A percentile compares a stretch with the other conserved stretches of the same genome.
Conservation (phyloP, 2,329 filamentous ascomycete species). For the Ilyonectria destructans region DNA sequence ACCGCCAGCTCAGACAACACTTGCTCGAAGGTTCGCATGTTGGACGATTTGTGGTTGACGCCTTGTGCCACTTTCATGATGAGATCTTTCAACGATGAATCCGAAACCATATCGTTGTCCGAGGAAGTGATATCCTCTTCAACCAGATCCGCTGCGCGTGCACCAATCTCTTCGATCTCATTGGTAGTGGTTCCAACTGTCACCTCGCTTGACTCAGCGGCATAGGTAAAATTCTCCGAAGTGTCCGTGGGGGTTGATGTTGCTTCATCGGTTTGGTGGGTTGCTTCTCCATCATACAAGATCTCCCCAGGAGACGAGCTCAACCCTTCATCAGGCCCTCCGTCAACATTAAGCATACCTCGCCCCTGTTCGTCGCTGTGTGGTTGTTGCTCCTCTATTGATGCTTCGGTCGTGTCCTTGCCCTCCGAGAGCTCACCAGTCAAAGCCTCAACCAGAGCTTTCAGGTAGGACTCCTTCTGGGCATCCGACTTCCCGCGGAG, state of each 20-base stretch:
- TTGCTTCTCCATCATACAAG: neutral
- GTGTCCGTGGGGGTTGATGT: neutral
- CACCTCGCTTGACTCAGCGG: conserved; percentile 15
- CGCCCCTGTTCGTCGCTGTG: conserved; percentile 5
- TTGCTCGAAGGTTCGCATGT: conserved; percentile 66
- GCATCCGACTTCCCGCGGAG: conserved; percentile 62
- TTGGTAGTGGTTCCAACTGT: neutral
- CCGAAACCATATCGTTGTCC: conserved; percentile 18
- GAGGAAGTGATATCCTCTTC: conserved; percentile 17
- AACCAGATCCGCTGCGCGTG: neutral
- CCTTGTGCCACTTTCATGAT: conserved; percentile 67
- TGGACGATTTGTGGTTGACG: conserved; percentile 59
- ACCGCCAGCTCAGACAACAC: conserved; percentile 66
- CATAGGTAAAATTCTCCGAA: neutral
- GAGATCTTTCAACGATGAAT: conserved; percentile 62
- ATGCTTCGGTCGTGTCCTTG: conserved; percentile 45
- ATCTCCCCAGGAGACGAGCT: neutral
- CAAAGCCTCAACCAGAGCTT: conserved; percentile 67
- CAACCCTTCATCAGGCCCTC: neutral
- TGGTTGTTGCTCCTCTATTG: conserved; percentile 20
- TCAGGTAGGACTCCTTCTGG: conserved; percentile 66
- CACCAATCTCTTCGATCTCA: neutral
- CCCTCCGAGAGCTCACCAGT: conserved; percentile 53
- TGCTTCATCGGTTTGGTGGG: conserved; percentile 1
- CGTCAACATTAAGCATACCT: conserved; percentile 16